Conservation (phyloP, 306 rosid species). For the Dryas drummondii region DNA sequence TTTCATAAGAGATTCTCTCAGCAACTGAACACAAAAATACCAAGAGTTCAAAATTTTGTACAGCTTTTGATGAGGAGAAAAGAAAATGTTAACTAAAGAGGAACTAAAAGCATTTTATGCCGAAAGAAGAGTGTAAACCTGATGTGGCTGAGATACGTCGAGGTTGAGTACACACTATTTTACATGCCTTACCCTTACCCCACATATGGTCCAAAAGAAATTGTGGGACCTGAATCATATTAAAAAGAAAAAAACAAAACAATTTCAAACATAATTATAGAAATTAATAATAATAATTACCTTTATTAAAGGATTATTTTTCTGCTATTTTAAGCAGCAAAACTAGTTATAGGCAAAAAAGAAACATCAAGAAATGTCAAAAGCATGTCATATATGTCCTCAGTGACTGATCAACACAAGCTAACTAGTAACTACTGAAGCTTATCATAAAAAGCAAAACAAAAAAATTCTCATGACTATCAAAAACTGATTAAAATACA, state of each 20-base stretch:
- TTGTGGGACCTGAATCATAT: constrained; percentile 82
- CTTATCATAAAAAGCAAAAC: neutral
- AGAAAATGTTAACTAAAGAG: neutral
- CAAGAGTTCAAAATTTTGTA: constrained; percentile 14
- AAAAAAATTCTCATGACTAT: neutral
- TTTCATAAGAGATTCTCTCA: constrained; percentile 82
- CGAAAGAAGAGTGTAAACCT: constrained; percentile 49
- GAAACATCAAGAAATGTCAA: constrained; percentile 1
- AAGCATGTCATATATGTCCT: neutral
- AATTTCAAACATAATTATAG: neutral
- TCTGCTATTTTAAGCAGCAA: neutral
- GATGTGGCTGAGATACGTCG: constrained; percentile 91
- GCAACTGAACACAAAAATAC: constrained; percentile 59
- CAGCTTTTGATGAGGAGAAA: constrained; percentile 13
- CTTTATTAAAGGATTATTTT: neutral
- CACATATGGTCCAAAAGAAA: constrained; percentile 83
- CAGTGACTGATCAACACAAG: neutral
- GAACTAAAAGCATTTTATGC: neutral
- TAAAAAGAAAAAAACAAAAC: constrained; percentile 18
- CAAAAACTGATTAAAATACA: neutral
- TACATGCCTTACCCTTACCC: constrained; percentile 82
- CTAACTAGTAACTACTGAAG: neutral
- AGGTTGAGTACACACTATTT: constrained; percentile 91
- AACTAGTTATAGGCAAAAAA: neutral
- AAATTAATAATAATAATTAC: neutral